phyloP scores from a whole-genome alignment of 331 rosid genomes.

The Dryas integrifolia region DNA sequence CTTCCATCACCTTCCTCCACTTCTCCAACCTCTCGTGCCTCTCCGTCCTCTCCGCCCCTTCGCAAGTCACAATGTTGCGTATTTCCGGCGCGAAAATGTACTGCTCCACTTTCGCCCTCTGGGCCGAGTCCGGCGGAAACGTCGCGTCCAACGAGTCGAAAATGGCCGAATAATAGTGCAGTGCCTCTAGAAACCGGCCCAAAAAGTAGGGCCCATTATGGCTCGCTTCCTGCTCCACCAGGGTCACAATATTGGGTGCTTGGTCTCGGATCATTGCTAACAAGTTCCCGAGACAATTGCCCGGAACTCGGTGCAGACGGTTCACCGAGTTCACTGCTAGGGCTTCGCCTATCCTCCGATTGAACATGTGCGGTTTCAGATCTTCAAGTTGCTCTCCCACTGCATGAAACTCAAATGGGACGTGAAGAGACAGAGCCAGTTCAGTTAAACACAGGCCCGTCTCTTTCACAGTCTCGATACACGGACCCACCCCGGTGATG shows the following conservation, averaged over 20 bases:
- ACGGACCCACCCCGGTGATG: constrained; percentile 59
- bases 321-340: constrained; percentile 73
- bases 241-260: constrained; percentile 73
- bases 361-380: constrained; percentile 74
- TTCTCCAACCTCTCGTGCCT: constrained; percentile 88
- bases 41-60: constrained; percentile 68
- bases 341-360: constrained; percentile 79
- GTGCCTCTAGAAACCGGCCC: constrained; percentile 73
- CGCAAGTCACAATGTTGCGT: constrained; percentile 75
- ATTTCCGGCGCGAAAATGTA: constrained; percentile 87
- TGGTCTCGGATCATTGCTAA: constrained; percentile 74
- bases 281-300: constrained; percentile 46
- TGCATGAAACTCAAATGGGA: constrained; percentile 81
- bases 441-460: constrained; percentile 69
- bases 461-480: constrained; percentile 48
- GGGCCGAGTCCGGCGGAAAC: constrained; percentile 69
- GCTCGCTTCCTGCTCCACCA: constrained; percentile 88
- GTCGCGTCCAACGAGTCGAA: constrained; percentile 92
- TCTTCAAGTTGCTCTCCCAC: constrained; percentile 72
- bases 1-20: constrained; percentile 90
- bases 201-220: constrained; percentile 83
- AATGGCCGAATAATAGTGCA: constrained; percentile 80
- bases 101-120: constrained; percentile 92
- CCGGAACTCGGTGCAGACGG: constrained; percentile 70
- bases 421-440: constrained; percentile 67